These are phyloP conservation scores for Arachnomyces sp. DNA, from an alignment of 2,329 filamentous ascomycete species.

Conservation along the genomic window DNA sequence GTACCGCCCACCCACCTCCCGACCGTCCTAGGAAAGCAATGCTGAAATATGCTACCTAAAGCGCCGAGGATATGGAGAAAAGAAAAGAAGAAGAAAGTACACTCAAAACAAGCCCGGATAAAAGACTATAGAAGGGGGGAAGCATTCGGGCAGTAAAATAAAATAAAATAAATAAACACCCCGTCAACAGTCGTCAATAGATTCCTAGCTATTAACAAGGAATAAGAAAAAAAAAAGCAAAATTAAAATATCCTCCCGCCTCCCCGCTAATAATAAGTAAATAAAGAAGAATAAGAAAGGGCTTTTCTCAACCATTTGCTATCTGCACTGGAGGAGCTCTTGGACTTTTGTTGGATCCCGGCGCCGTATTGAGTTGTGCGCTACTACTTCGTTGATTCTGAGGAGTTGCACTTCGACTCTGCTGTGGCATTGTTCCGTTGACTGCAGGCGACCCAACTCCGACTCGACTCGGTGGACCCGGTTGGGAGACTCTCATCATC, in stretches of 20 bases:
- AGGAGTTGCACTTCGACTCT: constrained; percentile 39
- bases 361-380: constrained; percentile 30
- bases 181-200: too few species aligned
- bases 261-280: constrained; percentile 2
- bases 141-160: constrained; percentile 4
- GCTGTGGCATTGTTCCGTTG: constrained; percentile 35
- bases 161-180: too few species aligned
- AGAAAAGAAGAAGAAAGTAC: constrained; percentile 2
- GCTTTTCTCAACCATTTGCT: constrained; percentile 24
- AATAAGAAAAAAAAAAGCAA: constrained; percentile 7
- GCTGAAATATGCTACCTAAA: too few species aligned
- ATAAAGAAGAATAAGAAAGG: constrained; percentile 10
- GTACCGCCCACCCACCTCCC: too few species aligned
- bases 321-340: constrained; percentile 35
- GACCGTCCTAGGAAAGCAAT: too few species aligned
- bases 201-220: constrained; percentile 8
- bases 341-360: constrained; percentile 35
- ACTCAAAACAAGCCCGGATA: constrained; percentile 10
- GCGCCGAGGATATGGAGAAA: too few species aligned
- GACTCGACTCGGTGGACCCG: constrained; percentile 34
- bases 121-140: constrained; percentile 6
- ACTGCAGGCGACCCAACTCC: constrained; percentile 37
- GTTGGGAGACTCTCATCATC: constrained; percentile 47
- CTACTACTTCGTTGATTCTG: constrained; percentile 40
- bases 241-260: constrained; percentile 1